These are phyloP conservation scores for Exophiala dermatitidis DNA, from an alignment of 2,329 filamentous ascomycete genomes.

Conservation along the genomic window DNA sequence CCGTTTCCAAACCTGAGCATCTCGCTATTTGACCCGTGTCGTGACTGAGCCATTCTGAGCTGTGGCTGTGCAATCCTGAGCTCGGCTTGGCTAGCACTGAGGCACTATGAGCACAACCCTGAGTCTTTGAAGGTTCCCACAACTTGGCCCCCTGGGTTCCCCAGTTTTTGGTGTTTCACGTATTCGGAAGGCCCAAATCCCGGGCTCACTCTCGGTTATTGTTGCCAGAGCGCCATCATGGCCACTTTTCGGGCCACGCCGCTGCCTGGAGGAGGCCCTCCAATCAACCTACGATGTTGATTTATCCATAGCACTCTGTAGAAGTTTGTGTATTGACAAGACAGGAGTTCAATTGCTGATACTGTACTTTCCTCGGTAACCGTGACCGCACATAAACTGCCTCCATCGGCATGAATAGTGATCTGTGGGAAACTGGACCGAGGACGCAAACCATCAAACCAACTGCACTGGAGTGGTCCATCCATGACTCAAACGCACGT, in stretches of 20 bases:
- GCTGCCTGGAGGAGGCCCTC: background rate
- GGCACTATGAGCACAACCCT: background rate
- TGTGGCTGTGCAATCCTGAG: background rate
- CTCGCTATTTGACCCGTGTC: background rate
- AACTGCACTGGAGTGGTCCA: constrained; percentile 5
- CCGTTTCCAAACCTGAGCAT: background rate
- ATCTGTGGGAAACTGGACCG: constrained; percentile 3
- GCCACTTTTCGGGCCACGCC: constrained; percentile 1
- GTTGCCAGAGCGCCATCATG: constrained; percentile 1
- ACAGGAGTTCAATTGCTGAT: constrained; percentile 4
- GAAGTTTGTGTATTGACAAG: constrained; percentile 3
- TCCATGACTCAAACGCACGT: background rate
- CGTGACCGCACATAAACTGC: background rate
- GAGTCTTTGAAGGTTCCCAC: background rate
- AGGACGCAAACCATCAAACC: constrained; percentile 1
- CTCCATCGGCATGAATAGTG: constrained; percentile 5
- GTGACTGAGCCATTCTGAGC: background rate
- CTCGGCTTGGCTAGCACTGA: background rate
- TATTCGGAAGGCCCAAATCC: background rate
- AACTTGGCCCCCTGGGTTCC: background rate
- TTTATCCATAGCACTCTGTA: constrained; percentile 6
- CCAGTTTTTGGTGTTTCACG: background rate
- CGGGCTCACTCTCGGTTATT: background rate
- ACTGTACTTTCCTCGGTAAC: constrained; percentile 5
- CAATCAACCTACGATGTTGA: constrained; percentile 1